Evolutionary conservation across 345 rosid genomes (phyloP), one percentile per base, ranked within the genome.

Genomic region (Sonneratia caseolaris): DNA sequence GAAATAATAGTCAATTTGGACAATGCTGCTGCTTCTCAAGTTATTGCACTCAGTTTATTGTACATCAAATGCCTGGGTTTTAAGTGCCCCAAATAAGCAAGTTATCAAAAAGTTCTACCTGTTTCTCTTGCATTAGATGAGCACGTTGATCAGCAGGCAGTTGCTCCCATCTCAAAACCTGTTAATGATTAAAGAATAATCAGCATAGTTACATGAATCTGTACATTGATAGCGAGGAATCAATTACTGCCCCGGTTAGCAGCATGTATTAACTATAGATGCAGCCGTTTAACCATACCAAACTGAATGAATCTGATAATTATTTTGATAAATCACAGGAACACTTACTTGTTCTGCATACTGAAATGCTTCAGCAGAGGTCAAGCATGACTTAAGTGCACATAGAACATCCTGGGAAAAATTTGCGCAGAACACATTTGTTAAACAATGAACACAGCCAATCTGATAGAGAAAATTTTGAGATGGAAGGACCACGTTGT

Each of bases 151-250:
- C 96, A 57, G 96, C 91, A 55, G 98, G 98, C 79, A 94, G 86
- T 80, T 88, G 82, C 83, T 91, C 97, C 98, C 98, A 94, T 71
- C 86, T 84, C 75, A 94, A 81, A 35, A 87, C 85, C 98, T 94
- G 74, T 48, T 32, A 27, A 22, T 43, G 68, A 68, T 35, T 65
- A 72, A 35, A 27, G 10, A 56, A 32, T 47, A 66, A n/a, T 37
- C 48, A 69, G 70, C n/a, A 51, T 64, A 49, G 40, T 62, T 65
- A 47, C 59, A 53, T 19, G n/a, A 8, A 53, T 53, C 59, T 18
- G 22, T 53, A 18, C n/a, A 53, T 53, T 19, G 59, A 18, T 18
- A 53, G 59, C 6, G 1, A 53, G 14, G 4, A 19, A 53, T 18
- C 59, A 18, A 53, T 53, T 19, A 53, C n/a, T 3, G 6, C 64